Base-by-base conservation (phyloP, 805 yeast species). In the Osmozyma mogii region DNA sequence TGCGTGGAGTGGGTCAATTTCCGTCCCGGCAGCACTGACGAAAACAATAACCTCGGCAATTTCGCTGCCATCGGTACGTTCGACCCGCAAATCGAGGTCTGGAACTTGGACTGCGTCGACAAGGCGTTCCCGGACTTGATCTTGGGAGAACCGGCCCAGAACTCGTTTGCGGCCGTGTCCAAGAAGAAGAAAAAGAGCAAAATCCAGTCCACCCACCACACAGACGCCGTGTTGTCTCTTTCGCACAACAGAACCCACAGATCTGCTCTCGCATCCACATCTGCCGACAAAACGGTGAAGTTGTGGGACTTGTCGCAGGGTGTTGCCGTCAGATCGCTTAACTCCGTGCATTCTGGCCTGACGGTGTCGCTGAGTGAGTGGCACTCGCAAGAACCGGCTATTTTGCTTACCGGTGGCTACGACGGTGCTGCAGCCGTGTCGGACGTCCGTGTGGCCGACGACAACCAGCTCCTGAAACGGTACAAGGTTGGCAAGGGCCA, bases 11-110 rank as follows among this genome's bases (percentile, higher is more conserved):
- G 97, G 97, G 55, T 92, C 39, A 82, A 84, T 54, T 82, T 70
- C 53, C 69, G 65, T 37, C 89, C 94, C 18, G 71, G 66, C 9
- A 61, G 55, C 13, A 44, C 56, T 9, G 45, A 35, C 22, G 28
- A 30, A 17, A 41, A 50, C 3, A 56, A 56, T 18, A 70, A 74
- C 37, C 59, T 76, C 17, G 96, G 94, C 8, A 92, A 87, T 57
- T 87, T 84, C 57, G 97, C 94, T 2, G 98, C 98, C 9, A 67
- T 92, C 41, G 97, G 97, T 51, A 84, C 97, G 2, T 89, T 92
- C 53, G 97, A 89, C 45, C 98, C 98, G 23, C 94, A 83, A 50
- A 89, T 92, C 56, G 98, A 92, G 60, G 72, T 92, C 37, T 92
- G 97, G 97, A 87, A 92, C 56, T 65, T 92, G 47, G 98, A 92